phyloP scores from a whole-genome alignment of 139 green algal genomes.

The Closterium sp. region DNA sequence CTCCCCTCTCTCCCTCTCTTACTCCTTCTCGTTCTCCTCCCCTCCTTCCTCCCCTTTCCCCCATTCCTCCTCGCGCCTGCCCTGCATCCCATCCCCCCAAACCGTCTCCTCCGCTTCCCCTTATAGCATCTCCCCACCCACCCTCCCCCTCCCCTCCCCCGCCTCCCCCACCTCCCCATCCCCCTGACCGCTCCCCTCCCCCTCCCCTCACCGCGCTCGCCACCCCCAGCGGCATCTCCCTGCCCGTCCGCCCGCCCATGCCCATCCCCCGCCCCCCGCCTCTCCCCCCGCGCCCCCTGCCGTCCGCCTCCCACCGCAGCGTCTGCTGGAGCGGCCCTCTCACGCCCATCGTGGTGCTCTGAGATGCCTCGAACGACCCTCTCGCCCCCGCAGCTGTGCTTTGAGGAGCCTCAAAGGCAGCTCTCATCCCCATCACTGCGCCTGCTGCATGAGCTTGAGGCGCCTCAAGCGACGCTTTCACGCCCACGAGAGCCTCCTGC shows the following conservation, averaged over 20 bases:
- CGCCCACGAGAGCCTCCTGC: not conserved
- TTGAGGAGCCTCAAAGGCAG: not conserved
- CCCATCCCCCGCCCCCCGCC: no score
- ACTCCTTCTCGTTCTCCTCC: not conserved
- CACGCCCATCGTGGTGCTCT: not conserved
- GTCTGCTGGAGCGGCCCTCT: not conserved
- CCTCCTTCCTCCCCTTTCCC: not conserved
- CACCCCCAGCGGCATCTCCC: not conserved
- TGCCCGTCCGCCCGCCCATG: not conserved
- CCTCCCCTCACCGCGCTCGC: not conserved
- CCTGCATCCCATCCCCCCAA: not conserved
- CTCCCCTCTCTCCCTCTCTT: not conserved
- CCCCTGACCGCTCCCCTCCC: not conserved
- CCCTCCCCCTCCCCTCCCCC: not conserved
- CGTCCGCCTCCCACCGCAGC: not conserved
- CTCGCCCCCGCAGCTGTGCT: not conserved
- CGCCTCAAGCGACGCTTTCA: not conserved
- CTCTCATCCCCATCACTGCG: no score
- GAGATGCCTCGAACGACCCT: not conserved
- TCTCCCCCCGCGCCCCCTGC: not conserved
- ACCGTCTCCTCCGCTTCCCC: not conserved
- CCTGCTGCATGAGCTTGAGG: no score
- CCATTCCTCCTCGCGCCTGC: not conserved
- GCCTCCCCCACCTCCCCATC: not conserved
- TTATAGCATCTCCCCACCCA: not conserved